Base-by-base conservation (phyloP, 345 rosid species). In the Citrus cavaleriei region DNA sequence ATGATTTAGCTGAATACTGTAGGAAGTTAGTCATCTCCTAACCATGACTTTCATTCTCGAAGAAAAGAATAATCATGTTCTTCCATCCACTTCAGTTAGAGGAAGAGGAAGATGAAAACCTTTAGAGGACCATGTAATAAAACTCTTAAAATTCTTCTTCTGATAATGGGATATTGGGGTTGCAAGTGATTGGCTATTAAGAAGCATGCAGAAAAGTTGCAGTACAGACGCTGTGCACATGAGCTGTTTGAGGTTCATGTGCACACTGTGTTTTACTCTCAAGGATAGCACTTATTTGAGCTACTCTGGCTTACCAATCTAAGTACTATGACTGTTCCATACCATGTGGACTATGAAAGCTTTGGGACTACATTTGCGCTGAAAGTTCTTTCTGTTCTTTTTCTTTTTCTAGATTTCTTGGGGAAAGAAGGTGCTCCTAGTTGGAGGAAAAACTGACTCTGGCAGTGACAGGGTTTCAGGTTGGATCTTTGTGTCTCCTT, bases 401-500 rank as follows among this genome's bases (percentile, higher is more conserved):
- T 84, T 37, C 46, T 42, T 42, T 37, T 66, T 58, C 70, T 8
- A 96, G 99, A 93, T 96, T 79, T 91, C 98, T 73, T 96, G 98
- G 98, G 98, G 99, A 71, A 94, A 93, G 78, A 94, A 91, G 76
- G 93, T 86, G 68, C 90, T 96, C 58, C 83, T 96, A 54, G 87
- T 96, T 81, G 99, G 99, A 79, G 99, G 98, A n/a, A 94, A 87
- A 87, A 93, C 98, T 58, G 90, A 93, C 82, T 94, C 98, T 64
- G 86, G 84, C 42, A 89, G 82, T 80, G 98, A 96, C 70, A 90
- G 88, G 84, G 82, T 94, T 86, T 90, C 98, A 86, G 99, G 99
- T 96, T 78, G 72, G 77, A 65, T 73, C 22, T 78, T 72, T 46
- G 51, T 46, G 51, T 13, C 51, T 46, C 18, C 51, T 3, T 46